A percentile compares a stretch with the other conserved stretches of the same genome.
phyloP scores from a whole-genome alignment of 2,329 filamentous ascomycete genomes.

The Scolecobasidium constrictum region DNA sequence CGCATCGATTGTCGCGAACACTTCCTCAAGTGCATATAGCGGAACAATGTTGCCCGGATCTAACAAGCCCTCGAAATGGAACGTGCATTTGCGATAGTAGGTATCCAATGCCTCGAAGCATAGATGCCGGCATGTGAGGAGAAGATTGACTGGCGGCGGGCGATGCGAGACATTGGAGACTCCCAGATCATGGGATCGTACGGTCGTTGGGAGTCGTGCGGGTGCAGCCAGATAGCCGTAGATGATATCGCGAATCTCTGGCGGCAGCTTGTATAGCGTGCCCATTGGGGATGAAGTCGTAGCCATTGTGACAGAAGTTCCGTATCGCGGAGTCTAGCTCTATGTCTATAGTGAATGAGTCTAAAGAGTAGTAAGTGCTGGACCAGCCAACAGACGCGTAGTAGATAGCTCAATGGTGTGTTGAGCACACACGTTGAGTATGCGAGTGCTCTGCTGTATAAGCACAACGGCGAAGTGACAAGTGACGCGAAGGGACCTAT shows the following conservation, averaged over 20 bases:
- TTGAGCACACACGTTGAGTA: too few relatives aligned
- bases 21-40: background rate
- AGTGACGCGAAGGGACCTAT: too few relatives aligned
- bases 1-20: background rate
- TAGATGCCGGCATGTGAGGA: background rate
- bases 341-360: too few relatives aligned
- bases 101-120: background rate
- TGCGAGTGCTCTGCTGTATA: too few relatives aligned
- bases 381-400: too few relatives aligned
- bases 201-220: background rate
- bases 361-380: too few relatives aligned
- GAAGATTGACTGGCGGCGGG: background rate
- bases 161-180: background rate
- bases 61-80: conserved; percentile 3
- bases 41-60: background rate
- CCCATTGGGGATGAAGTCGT: background rate
- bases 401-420: too few relatives aligned
- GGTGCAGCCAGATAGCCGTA: conserved; percentile 3
- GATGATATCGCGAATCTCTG: conserved; percentile 4
- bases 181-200: background rate
- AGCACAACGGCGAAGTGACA: too few relatives aligned
- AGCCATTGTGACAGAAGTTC: too few relatives aligned
- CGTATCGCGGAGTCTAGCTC: too few relatives aligned
- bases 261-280: conserved; percentile 1
- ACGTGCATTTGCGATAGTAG: background rate